These are phyloP conservation scores for Lentinula sp. DNA, from an alignment of 768 basidiomycete genomes.

Conservation along the genomic window DNA sequence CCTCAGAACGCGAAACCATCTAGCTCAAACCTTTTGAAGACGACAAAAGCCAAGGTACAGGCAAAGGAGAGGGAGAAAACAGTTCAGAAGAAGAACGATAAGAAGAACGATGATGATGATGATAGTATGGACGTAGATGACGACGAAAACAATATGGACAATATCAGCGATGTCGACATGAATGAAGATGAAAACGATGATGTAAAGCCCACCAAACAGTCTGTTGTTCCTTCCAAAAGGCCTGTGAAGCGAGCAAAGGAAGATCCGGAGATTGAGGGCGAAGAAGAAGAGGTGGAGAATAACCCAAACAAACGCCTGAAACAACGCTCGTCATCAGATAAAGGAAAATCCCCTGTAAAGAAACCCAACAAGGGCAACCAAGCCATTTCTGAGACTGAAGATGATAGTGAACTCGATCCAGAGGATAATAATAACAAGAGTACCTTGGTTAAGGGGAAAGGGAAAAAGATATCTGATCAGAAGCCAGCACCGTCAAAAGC, in stretches of 20 bases:
- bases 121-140: conserved; percentile 1
- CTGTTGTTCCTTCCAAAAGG: neutral
- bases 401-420: neutral
- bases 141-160: conserved; percentile 12
- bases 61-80: neutral
- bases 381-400: neutral
- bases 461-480: neutral
- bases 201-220: conserved; percentile 14
- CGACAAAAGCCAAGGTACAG: neutral
- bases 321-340: neutral
- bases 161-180: conserved; percentile 15
- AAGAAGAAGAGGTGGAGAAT: neutral
- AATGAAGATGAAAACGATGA: conserved; percentile 7
- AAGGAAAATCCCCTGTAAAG: neutral
- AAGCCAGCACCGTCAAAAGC: neutral
- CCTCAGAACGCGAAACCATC: neutral
- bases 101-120: neutral
- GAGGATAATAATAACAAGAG: neutral
- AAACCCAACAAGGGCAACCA: neutral
- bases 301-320: neutral
- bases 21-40: neutral
- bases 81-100: neutral
- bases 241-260: neutral
- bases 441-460: neutral
- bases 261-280: neutral